These are phyloP conservation scores for Neurospora hispaniola DNA, from an alignment of 495 filamentous ascomycete species.

Conservation along the genomic window DNA sequence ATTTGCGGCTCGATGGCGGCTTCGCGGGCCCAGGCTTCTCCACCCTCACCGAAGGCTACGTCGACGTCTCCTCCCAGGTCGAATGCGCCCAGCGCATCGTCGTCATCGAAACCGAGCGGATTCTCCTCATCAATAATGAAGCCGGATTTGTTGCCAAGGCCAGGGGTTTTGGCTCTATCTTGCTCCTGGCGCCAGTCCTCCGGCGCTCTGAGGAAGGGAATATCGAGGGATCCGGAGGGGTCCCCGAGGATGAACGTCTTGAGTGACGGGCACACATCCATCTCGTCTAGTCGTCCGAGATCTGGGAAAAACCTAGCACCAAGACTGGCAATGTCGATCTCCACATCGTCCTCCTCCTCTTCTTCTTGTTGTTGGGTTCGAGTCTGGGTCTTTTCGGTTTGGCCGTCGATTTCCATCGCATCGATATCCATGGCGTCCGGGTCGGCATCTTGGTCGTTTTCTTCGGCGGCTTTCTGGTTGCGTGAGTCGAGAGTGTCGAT, in stretches of 20 bases:
- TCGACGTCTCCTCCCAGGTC: slow-evolving; percentile 36
- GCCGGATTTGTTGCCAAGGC: slow-evolving; percentile 57
- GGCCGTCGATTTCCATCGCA: slow-evolving; percentile 15
- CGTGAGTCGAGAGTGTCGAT: slow-evolving; percentile 43
- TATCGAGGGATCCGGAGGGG: slow-evolving; percentile 69
- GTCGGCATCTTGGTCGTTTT: slow-evolving; percentile 35
- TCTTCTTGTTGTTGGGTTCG: slow-evolving; percentile 13
- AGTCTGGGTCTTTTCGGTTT: slow-evolving; percentile 20
- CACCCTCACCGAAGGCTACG: not conserved
- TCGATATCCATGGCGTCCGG: slow-evolving; percentile 20
- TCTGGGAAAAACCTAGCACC: slow-evolving; percentile 80
- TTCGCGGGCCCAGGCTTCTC: slow-evolving; percentile 49
- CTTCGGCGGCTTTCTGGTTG: slow-evolving; percentile 35
- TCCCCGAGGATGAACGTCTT: slow-evolving; percentile 88
- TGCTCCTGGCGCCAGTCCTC: slow-evolving; percentile 74
- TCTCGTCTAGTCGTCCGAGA: slow-evolving; percentile 59
- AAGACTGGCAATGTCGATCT: slow-evolving; percentile 68
- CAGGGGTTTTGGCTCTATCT: slow-evolving; percentile 41
- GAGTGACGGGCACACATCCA: slow-evolving; percentile 91
- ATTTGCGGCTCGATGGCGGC: slow-evolving; percentile 54
- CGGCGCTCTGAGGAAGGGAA: slow-evolving; percentile 82
- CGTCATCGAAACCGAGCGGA: slow-evolving; percentile 67
- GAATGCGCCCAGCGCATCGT: slow-evolving; percentile 66
- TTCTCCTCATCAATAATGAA: slow-evolving; percentile 80
- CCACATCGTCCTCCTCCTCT: slow-evolving; percentile 39